phyloP scores from a whole-genome alignment of 2,329 filamentous ascomycete genomes.

The Immersiporthe knoxdaviesiana region DNA sequence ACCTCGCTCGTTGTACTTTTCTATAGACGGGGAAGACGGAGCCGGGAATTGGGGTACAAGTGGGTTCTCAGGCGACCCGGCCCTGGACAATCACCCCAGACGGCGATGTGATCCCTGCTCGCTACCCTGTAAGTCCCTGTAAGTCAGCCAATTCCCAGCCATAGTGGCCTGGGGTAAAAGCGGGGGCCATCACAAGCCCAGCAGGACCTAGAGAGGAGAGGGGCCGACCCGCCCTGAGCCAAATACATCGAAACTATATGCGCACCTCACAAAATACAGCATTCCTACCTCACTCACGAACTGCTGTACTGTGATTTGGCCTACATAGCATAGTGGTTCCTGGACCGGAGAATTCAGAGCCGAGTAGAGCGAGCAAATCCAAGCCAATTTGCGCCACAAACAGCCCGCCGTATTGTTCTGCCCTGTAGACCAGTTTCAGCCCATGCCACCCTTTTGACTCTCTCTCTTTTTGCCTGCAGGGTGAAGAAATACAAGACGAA shows the following conservation, averaged over 20 bases:
- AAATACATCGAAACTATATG: not conserved
- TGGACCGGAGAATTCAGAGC: conserved; percentile 1
- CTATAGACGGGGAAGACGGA: conserved; percentile 30
- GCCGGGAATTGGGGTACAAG: conserved; percentile 17
- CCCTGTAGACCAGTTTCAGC: not conserved
- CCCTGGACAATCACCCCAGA: conserved; percentile 17
- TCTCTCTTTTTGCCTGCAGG: no score
- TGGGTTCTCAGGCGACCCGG: conserved; percentile 10
- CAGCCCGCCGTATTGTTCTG: not conserved
- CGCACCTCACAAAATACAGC: conserved; percentile 1
- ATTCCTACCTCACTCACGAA: not conserved
- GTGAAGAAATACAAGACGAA: no score
- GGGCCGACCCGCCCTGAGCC: not conserved
- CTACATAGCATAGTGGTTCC: not conserved
- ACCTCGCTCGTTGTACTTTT: no score
- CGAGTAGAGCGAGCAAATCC: not conserved
- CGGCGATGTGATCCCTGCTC: not conserved
- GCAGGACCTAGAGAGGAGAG: not conserved
- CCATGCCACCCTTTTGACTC: not conserved
- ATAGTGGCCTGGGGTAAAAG: conserved; percentile 6
- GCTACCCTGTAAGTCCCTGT: not conserved
- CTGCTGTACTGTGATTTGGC: not conserved
- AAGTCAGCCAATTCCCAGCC: conserved; percentile 6
- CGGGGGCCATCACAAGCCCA: not conserved
- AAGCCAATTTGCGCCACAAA: not conserved